These are phyloP conservation scores for Sicyos baderoa DNA, from an alignment of 306 rosid genomes.

Conservation along the genomic window DNA sequence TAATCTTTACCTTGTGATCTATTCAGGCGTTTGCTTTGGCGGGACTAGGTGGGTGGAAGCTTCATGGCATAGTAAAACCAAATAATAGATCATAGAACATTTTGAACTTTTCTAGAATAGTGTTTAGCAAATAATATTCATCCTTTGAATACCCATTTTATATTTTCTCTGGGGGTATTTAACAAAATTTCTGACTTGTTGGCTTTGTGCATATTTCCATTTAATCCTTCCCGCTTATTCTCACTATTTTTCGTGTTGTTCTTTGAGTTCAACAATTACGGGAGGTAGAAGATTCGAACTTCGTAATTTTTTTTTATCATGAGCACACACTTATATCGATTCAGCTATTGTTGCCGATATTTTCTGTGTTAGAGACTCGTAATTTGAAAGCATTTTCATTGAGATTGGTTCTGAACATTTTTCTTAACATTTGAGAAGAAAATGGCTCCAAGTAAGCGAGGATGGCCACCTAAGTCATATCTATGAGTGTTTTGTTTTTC, in stretches of 20 bases:
- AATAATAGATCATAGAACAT: slow-evolving; percentile 31
- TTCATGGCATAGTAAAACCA: slow-evolving; percentile 86
- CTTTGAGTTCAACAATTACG: too few relatives aligned
- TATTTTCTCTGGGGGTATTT: neutral
- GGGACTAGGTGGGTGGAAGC: slow-evolving; percentile 95
- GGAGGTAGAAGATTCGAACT: too few relatives aligned
- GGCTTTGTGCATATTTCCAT: neutral
- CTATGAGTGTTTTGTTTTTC: too few relatives aligned
- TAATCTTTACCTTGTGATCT: slow-evolving; percentile 16
- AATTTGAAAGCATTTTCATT: neutral
- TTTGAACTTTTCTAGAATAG: neutral
- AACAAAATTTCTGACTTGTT: neutral
- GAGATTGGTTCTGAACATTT: neutral
- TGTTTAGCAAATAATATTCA: neutral
- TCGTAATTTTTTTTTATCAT: too few relatives aligned
- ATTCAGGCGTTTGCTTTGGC: slow-evolving; percentile 79
- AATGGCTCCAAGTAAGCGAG: too few relatives aligned
- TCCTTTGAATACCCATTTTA: neutral
- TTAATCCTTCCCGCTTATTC: too few relatives aligned
- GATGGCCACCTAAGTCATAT: too few relatives aligned
- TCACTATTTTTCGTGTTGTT: too few relatives aligned
- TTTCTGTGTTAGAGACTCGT: neutral
- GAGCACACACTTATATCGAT: too few relatives aligned
- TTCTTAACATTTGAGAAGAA: neutral
- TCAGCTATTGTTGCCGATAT: too few relatives aligned